phyloP scores from a whole-genome alignment of 2,329 filamentous ascomycete genomes.

The Ilyonectria mors-panacis region DNA sequence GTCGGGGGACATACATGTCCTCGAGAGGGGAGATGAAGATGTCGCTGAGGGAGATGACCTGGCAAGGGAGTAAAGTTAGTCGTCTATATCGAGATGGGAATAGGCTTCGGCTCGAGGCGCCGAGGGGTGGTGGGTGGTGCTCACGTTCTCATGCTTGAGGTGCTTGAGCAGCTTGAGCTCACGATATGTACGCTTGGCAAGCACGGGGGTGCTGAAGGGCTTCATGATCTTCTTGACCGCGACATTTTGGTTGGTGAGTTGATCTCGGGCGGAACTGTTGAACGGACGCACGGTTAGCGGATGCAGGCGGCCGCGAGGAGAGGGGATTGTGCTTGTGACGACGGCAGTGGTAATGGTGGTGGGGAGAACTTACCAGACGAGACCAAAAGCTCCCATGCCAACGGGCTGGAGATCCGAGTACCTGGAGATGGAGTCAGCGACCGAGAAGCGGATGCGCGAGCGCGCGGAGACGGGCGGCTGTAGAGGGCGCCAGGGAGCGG shows the following conservation, averaged over 20 bases:
- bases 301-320: slow-evolving; percentile 8
- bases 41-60: slow-evolving; percentile 98
- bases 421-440: slow-evolving; percentile 63
- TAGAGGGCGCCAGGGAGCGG: slow-evolving; percentile 5
- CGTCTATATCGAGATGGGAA: slow-evolving; percentile 6
- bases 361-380: slow-evolving; percentile 83
- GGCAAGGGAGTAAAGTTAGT: slow-evolving; percentile 34
- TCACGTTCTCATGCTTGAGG: slow-evolving; percentile 94
- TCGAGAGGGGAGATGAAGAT: slow-evolving; percentile 99
- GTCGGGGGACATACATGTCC: slow-evolving; percentile 81
- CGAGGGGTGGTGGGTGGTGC: slow-evolving; percentile 36
- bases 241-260: slow-evolving; percentile 96
- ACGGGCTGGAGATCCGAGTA: slow-evolving; percentile 99
- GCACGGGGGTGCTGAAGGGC: slow-evolving; percentile 98
- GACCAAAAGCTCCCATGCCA: slow-evolving; percentile 98
- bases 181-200: slow-evolving; percentile 97
- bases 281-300: slow-evolving; percentile 18
- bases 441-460: neutral
- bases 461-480: neutral
- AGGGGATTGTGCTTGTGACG: slow-evolving; percentile 18
- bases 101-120: neutral
- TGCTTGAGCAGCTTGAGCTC: slow-evolving; percentile 98
- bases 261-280: slow-evolving; percentile 91
- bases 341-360: neutral
- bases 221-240: slow-evolving; percentile 99